phyloP scores from a whole-genome alignment of 2,329 filamentous ascomycete genomes.

The Graphium sp. region DNA sequence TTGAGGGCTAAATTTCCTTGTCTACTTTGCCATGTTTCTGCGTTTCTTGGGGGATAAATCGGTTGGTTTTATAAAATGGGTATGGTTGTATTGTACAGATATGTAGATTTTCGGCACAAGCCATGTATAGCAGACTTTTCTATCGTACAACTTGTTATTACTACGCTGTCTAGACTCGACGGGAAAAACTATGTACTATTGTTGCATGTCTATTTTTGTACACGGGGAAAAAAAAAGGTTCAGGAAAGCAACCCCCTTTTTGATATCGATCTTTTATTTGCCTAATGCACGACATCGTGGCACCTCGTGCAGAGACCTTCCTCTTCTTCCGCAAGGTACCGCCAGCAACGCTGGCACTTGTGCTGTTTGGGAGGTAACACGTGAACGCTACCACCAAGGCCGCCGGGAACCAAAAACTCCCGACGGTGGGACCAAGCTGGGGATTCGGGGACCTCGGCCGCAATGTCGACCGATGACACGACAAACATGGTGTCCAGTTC shows the following conservation, averaged over 20 bases:
- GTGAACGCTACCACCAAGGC: conserved; percentile 18
- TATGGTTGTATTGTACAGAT: too few species aligned
- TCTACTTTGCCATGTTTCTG: too few species aligned
- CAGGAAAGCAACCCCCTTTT: neutral
- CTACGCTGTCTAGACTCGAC: too few species aligned
- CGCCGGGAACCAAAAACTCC: conserved; percentile 21
- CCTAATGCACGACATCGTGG: conserved; percentile 38
- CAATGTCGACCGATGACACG: conserved; percentile 44
- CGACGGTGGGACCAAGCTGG: conserved; percentile 22
- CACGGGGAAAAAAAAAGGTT: too few species aligned
- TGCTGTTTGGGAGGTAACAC: conserved; percentile 30
- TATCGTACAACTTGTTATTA: too few species aligned
- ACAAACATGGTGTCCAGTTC: conserved; percentile 53
- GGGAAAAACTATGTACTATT: too few species aligned
- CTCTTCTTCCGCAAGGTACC: conserved; percentile 53
- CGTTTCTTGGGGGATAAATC: too few species aligned
- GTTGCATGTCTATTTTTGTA: too few species aligned
- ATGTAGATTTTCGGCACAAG: too few species aligned
- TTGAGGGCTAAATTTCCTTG: too few species aligned
- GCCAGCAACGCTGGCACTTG: conserved; percentile 87
- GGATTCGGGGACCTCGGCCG: conserved; percentile 12
- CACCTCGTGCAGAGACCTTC: conserved; percentile 59
- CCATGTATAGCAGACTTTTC: too few species aligned
- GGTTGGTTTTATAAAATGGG: too few species aligned
- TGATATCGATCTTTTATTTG: neutral